Conservation (phyloP, 2,329 filamentous ascomycete genomes). For the Cercospora janseana region DNA sequence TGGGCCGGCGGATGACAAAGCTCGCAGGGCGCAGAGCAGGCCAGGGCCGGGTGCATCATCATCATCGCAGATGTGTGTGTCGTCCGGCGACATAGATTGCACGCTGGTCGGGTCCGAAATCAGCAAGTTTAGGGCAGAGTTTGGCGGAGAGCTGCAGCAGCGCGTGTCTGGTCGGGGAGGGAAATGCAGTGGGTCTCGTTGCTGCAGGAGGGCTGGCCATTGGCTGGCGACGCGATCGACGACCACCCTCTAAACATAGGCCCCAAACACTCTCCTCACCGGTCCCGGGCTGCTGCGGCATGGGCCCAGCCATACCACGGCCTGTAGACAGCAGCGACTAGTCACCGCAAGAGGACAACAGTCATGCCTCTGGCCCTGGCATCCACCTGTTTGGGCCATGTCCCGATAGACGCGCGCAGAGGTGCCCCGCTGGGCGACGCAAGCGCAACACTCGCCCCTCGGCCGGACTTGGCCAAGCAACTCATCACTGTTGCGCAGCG, state of each 20-base stretch:
- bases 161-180: too few relatives aligned
- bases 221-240: background rate
- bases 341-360: too few relatives aligned
- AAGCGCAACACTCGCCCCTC: too few relatives aligned
- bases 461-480: too few relatives aligned
- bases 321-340: too few relatives aligned
- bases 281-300: slow-evolving; percentile 6
- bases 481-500: background rate
- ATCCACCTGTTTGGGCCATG: too few relatives aligned
- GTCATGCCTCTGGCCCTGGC: too few relatives aligned
- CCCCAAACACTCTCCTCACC: background rate
- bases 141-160: background rate
- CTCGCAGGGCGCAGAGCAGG: background rate
- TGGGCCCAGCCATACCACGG: background rate
- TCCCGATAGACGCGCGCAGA: too few relatives aligned
- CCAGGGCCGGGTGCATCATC: background rate
- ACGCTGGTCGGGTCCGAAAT: background rate
- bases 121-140: background rate
- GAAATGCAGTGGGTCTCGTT: background rate
- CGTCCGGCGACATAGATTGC: background rate
- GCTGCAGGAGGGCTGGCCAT: background rate
- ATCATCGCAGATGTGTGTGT: background rate
- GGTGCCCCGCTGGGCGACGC: too few relatives aligned
- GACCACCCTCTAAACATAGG: slow-evolving; percentile 5
- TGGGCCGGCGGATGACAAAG: background rate